Conservation (phyloP, 495 filamentous ascomycete species). For the Aspergillus indologenus region DNA sequence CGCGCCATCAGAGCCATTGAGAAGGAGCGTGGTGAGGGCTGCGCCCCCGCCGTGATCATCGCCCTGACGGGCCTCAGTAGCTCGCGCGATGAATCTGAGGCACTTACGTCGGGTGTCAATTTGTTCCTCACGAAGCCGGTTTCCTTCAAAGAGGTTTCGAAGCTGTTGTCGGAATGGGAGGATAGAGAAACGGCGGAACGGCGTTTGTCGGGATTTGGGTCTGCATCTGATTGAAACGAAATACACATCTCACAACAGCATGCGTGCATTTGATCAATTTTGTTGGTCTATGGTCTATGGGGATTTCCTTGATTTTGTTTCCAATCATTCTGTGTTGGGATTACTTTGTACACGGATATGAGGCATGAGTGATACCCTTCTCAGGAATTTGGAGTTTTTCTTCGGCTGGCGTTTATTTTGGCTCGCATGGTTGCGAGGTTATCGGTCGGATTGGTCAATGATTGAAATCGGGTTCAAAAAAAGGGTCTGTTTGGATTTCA, state of each 20-base stretch:
- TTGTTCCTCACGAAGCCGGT: conserved; percentile 74
- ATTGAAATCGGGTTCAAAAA: background rate
- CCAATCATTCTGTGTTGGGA: conserved; percentile 2
- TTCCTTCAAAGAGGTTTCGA: conserved; percentile 47
- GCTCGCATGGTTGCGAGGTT: background rate
- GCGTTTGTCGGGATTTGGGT: background rate
- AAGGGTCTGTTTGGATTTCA: background rate
- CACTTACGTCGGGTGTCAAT: conserved; percentile 65
- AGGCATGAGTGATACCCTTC: conserved; percentile 20
- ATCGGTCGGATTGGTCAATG: background rate
- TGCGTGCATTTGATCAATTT: background rate
- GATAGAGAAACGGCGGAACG: conserved; percentile 16
- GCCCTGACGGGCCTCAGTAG: conserved; percentile 68
- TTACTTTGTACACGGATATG: conserved; percentile 20
- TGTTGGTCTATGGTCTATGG: no score
- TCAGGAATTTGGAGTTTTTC: conserved; percentile 2
- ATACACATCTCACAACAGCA: background rate
- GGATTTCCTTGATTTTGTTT: background rate
- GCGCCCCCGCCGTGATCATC: conserved; percentile 55
- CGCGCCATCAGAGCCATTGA: conserved; percentile 64
- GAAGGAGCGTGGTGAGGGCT: conserved; percentile 35
- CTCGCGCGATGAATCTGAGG: conserved; percentile 61
- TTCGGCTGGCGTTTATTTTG: background rate
- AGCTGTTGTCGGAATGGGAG: conserved; percentile 48
- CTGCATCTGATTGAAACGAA: background rate